phyloP scores from a whole-genome alignment of 768 basidiomycete species.

The Lentinula guzmanii region DNA sequence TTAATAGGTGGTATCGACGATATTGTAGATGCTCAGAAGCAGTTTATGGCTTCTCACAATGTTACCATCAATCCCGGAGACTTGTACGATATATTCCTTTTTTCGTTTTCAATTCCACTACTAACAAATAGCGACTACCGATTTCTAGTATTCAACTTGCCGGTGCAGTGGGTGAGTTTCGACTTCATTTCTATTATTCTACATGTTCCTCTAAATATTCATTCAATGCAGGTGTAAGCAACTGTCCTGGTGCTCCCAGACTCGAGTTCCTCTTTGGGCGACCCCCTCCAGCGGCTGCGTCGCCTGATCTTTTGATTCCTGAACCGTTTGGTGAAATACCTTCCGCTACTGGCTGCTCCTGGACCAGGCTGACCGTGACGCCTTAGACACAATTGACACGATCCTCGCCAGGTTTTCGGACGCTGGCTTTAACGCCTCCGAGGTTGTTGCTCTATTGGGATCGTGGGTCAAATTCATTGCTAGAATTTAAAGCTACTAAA shows the following conservation, averaged over 20 bases:
- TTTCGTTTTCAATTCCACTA: background rate
- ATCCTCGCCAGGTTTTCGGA: slow-evolving; percentile 7
- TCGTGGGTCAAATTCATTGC: background rate
- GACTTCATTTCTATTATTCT: too few relatives aligned
- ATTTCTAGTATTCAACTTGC: slow-evolving; percentile 28
- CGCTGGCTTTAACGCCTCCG: slow-evolving; percentile 9
- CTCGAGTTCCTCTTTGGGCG: slow-evolving; percentile 31
- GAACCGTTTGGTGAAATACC: slow-evolving; percentile 17
- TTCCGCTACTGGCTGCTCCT: background rate
- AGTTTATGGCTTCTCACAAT: slow-evolving; percentile 20
- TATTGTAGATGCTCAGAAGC: slow-evolving; percentile 20
- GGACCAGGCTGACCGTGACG: background rate
- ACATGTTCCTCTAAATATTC: background rate
- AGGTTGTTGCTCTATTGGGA: slow-evolving; percentile 10
- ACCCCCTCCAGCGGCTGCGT: slow-evolving; percentile 22
- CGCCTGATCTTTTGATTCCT: slow-evolving; percentile 22
- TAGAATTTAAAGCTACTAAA: background rate
- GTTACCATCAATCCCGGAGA: slow-evolving; percentile 23
- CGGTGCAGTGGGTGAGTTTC: slow-evolving; percentile 21
- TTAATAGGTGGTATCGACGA: slow-evolving; percentile 22
- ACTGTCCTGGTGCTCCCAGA: slow-evolving; percentile 28
- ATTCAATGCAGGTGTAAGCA: slow-evolving; percentile 13
- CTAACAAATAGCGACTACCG: background rate
- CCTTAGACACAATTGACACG: slow-evolving; percentile 3
- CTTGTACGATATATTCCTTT: slow-evolving; percentile 19